Conservation (phyloP, 495 filamentous ascomycete genomes). For the Penicillium angulare region DNA sequence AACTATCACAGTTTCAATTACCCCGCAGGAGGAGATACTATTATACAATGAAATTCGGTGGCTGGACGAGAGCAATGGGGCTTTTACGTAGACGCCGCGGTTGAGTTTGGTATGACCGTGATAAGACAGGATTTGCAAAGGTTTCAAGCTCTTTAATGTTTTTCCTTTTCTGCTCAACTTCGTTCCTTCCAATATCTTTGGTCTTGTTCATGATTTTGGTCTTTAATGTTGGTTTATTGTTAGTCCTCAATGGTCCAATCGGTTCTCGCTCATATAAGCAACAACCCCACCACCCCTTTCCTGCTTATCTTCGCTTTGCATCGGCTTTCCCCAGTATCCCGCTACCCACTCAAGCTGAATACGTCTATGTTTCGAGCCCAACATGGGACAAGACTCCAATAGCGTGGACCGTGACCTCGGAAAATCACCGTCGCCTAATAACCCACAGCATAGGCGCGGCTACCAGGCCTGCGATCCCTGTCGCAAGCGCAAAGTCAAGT, state of each 20-base stretch:
- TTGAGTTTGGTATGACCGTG: background rate
- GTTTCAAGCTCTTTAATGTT: background rate
- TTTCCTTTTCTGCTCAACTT: background rate
- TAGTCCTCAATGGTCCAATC: constrained; percentile 12
- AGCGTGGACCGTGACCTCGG: constrained; percentile 16
- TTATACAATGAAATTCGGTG: constrained; percentile 23
- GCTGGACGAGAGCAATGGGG: constrained; percentile 3
- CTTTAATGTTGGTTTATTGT: too few species aligned
- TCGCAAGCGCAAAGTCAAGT: constrained; percentile 86
- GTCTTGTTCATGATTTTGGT: too few species aligned
- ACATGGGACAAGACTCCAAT: constrained; percentile 28
- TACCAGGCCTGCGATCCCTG: constrained; percentile 92
- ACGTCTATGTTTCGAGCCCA: constrained; percentile 6
- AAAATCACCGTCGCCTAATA: constrained; percentile 36
- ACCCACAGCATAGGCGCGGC: constrained; percentile 64
- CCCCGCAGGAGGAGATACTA: constrained; percentile 14
- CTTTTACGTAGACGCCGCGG: background rate
- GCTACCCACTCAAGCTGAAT: constrained; percentile 4
- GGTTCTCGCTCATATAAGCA: constrained; percentile 23
- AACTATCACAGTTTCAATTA: constrained; percentile 6
- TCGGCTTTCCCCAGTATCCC: constrained; percentile 37
- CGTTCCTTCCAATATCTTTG: too few species aligned
- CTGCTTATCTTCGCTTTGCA: constrained; percentile 48
- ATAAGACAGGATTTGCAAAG: too few species aligned
- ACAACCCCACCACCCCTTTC: constrained; percentile 36